These are phyloP conservation scores for Fusarium nodosum DNA, from an alignment of 2,329 filamentous ascomycete species.

Conservation along the genomic window DNA sequence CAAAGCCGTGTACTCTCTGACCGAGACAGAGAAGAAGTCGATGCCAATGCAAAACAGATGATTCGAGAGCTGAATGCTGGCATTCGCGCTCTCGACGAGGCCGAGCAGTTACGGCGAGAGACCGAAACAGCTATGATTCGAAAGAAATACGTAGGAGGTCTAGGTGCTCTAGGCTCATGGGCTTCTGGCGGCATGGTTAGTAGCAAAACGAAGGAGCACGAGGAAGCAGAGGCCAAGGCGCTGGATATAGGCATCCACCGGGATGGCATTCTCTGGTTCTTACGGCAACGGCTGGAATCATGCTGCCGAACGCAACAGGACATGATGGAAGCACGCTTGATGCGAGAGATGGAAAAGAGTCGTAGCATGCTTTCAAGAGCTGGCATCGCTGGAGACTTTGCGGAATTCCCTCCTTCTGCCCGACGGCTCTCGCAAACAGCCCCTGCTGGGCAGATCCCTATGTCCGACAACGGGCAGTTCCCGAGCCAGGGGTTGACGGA, in stretches of 20 bases:
- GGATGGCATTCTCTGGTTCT: slow-evolving; percentile 86
- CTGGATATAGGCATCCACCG: slow-evolving; percentile 77
- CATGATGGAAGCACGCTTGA: slow-evolving; percentile 93
- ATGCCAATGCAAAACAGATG: slow-evolving; percentile 86
- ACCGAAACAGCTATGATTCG: slow-evolving; percentile 78
- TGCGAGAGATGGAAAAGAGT: slow-evolving; percentile 88
- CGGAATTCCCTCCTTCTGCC: slow-evolving; percentile 50
- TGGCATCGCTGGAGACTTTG: slow-evolving; percentile 54
- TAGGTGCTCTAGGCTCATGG: slow-evolving; percentile 76
- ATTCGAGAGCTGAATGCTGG: slow-evolving; percentile 87
- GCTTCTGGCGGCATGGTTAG: slow-evolving; percentile 70
- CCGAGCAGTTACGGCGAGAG: slow-evolving; percentile 84
- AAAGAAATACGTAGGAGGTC: slow-evolving; percentile 75
- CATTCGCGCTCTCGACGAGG: slow-evolving; percentile 83
- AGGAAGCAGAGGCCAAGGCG: slow-evolving; percentile 77
- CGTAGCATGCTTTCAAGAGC: slow-evolving; percentile 85
- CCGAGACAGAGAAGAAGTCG: slow-evolving; percentile 85
- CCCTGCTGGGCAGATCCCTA: slow-evolving; percentile 36
- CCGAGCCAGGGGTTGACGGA: slow-evolving; percentile 72
- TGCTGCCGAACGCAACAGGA: slow-evolving; percentile 83
- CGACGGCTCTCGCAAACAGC: slow-evolving; percentile 39
- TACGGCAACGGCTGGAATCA: slow-evolving; percentile 80
- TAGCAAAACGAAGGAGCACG: slow-evolving; percentile 73
- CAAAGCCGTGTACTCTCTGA: slow-evolving; percentile 76
- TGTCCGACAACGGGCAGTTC: slow-evolving; percentile 40